Evolutionary conservation across 352 stramenopile genomes (phyloP).

Genomic region (Phytophthora tentaculata): DNA sequence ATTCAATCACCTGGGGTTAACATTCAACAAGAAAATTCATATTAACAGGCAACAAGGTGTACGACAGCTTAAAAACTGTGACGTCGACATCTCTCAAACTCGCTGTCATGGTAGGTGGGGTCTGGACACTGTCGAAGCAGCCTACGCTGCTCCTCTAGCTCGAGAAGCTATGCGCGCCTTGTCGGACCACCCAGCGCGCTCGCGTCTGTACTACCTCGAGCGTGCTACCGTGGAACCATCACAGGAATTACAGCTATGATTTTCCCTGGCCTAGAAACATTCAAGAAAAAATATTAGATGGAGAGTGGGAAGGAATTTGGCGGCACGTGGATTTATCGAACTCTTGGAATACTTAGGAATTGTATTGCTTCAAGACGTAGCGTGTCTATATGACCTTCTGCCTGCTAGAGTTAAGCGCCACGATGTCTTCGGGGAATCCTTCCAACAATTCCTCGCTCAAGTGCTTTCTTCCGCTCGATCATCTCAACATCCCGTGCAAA

Average conservation of each 20-base stretch:
- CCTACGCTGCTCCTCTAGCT: slow-evolving; percentile 6
- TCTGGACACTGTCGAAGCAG: neutral
- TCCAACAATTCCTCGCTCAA: neutral
- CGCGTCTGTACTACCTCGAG: neutral
- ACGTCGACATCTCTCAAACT: slow-evolving; percentile 9
- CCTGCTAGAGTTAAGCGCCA: neutral
- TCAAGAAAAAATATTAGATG: neutral
- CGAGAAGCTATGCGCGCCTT: slow-evolving; percentile 1
- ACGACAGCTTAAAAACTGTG: neutral
- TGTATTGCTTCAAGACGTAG: neutral
- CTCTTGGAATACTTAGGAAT: neutral
- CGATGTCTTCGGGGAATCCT: neutral
- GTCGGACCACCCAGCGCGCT: neutral
- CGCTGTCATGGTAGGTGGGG: slow-evolving; percentile 5
- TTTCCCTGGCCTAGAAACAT: neutral
- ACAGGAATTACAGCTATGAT: neutral
- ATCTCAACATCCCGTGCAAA: neutral
- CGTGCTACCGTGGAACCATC: neutral
- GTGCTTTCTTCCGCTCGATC: neutral
- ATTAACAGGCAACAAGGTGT: slow-evolving; percentile 13
- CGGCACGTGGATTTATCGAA: neutral
- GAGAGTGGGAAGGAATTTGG: slow-evolving; percentile 1
- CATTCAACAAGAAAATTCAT: slow-evolving; percentile 8
- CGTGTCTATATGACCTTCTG: neutral
- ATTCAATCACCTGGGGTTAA: slow-evolving; percentile 1